Base-by-base conservation (phyloP, 2,329 filamentous ascomycete genomes). In the Pseudogymnoascus sp. region DNA sequence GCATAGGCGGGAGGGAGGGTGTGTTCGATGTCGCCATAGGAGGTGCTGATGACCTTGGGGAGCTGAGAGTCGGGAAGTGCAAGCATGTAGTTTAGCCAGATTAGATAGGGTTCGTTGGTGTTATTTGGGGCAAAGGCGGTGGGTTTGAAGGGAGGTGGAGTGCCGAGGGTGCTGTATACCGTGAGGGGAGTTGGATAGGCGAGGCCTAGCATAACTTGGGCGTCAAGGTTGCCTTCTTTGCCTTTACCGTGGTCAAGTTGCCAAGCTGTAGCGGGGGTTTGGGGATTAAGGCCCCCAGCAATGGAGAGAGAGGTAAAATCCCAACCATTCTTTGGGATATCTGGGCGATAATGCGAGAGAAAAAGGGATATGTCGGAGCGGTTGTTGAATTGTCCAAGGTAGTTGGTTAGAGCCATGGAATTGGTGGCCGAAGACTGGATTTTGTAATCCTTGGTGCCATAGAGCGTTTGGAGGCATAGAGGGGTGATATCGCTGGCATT, bases 21-120 rank as follows among this genome's bases (percentile, higher is more conserved):
- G 59, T 82, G 76, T 73, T 86, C 83, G 66, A 85, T 80, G 67
- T 86, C 83, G 11, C 79, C 81, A 69, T 86, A 86, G 13, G 81
- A 84, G 19, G 84, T 79, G 59, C 80, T 81, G 11, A 86, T 76
- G 1, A 86, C 80, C 61, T 83, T 81, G 0, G 84, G 84, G 11
- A 85, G 69, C 21, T 78, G 71, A 13, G 73, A 70, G 56, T 81
- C 77, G 0, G 74, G 70, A 1, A 85, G 74, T 1, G 75, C 73
- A 0, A 86, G 78, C 7, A 86, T 72, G 65, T 80, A 77, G 62
- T 82, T 75, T 13, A 85, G 73, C 66, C 82, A 80, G 40, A 81
- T 78, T 3, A 86, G 72, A 66, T 82, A 86, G 0, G 84, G 84
- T 71, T 86, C 83, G 69, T 86, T 86, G 65, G 77, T 71, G 61